These are phyloP conservation scores for Globisporangium takayamanum DNA, from an alignment of 352 stramenopile species.

Conservation along the genomic window DNA sequence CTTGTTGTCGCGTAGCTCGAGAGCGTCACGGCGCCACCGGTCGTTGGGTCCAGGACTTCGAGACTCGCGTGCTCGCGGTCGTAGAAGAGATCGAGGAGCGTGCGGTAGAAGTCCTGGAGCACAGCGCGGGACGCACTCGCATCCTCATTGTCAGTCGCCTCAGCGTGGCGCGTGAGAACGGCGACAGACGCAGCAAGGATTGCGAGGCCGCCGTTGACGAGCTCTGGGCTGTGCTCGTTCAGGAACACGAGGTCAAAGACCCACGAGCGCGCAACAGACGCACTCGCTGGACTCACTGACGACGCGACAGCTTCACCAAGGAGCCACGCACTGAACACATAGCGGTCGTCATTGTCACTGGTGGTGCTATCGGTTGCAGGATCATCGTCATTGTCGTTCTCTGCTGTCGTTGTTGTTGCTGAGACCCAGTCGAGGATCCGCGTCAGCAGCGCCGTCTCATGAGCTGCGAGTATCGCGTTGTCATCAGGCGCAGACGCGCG, in stretches of 20 bases:
- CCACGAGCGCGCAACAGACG: slow-evolving; percentile 28
- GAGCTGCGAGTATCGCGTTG: neutral
- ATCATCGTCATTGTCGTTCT: neutral
- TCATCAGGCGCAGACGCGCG: neutral
- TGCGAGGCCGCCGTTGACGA: slow-evolving; percentile 24
- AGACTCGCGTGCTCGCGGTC: slow-evolving; percentile 24
- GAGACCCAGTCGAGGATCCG: slow-evolving; percentile 3
- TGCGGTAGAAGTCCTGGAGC: slow-evolving; percentile 21
- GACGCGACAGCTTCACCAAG: slow-evolving; percentile 12
- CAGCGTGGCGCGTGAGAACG: slow-evolving; percentile 17
- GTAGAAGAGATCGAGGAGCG: slow-evolving; percentile 32
- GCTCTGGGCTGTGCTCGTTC: slow-evolving; percentile 18
- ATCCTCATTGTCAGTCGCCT: neutral
- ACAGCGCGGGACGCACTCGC: slow-evolving; percentile 2
- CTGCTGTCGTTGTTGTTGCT: neutral
- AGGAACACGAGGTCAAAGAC: slow-evolving; percentile 58
- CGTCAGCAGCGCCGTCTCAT: slow-evolving; percentile 1
- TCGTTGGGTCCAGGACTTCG: slow-evolving; percentile 26
- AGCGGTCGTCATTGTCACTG: slow-evolving; percentile 3
- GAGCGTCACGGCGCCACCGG: slow-evolving; percentile 25
- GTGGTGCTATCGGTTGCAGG: slow-evolving; percentile 1
- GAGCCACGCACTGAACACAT: slow-evolving; percentile 29
- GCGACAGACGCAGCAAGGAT: slow-evolving; percentile 19
- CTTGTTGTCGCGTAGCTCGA: slow-evolving; percentile 13
- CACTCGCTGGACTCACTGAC: neutral